Evolutionary conservation across 2,329 filamentous ascomycete species (phyloP).

Genomic region (Epichloe amarillans): DNA sequence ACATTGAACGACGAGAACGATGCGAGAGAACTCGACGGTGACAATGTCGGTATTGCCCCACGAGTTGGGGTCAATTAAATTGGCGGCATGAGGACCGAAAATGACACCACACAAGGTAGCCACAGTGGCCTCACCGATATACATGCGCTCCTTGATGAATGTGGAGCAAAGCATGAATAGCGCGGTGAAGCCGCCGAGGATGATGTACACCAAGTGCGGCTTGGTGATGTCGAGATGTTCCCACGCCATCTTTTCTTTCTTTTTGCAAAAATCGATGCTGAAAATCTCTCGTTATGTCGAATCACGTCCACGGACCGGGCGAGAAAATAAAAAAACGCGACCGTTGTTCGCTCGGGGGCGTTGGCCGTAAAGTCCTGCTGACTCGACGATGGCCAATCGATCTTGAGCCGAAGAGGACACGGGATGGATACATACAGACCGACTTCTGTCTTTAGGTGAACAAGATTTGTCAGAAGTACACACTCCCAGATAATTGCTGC

Average conservation of each 20-base stretch:
- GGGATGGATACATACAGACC: constrained; percentile 8
- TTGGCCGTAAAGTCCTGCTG: neutral
- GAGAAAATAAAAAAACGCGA: neutral
- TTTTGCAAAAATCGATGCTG: neutral
- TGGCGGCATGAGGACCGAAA: constrained; percentile 73
- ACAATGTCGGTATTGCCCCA: constrained; percentile 82
- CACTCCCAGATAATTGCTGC: neutral
- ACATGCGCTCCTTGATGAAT: constrained; percentile 94
- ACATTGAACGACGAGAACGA: constrained; percentile 83
- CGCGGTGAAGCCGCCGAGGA: constrained; percentile 91
- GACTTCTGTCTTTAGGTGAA: neutral
- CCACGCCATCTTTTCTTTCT: constrained; percentile 50
- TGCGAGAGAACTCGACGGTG: constrained; percentile 78
- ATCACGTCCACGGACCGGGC: constrained; percentile 3
- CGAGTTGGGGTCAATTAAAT: constrained; percentile 59
- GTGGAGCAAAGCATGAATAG: constrained; percentile 98
- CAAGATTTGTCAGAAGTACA: too few relatives aligned
- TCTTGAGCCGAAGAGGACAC: constrained; percentile 4
- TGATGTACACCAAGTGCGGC: constrained; percentile 96
- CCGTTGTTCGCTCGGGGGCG: constrained; percentile 1
- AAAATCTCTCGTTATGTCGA: neutral
- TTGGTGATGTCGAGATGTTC: constrained; percentile 74
- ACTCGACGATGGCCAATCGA: constrained; percentile 7
- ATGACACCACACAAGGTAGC: constrained; percentile 80
- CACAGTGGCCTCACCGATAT: constrained; percentile 96